Conservation (phyloP, 257 asterid species). For the Ligustrum vulgare region DNA sequence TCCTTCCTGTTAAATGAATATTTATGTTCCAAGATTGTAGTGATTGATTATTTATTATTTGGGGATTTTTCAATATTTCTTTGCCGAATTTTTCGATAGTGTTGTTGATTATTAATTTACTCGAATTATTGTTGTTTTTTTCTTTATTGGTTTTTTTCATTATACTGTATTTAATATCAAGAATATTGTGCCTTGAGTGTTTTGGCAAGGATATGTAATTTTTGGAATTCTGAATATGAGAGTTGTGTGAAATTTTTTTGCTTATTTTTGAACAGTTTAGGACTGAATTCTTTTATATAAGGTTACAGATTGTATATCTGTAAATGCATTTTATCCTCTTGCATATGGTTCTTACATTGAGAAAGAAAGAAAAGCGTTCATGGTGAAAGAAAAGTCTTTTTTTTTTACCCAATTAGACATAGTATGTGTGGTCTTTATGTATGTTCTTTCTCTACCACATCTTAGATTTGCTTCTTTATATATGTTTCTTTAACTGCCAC, state of each 20-base stretch:
- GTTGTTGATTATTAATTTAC: background rate
- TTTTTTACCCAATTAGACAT: background rate
- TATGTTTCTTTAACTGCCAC: background rate
- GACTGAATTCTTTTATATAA: background rate
- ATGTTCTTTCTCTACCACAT: background rate
- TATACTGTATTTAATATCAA: background rate
- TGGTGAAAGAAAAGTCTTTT: background rate
- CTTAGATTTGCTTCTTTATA: too few species aligned
- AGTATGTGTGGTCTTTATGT: background rate
- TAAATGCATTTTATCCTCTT: background rate
- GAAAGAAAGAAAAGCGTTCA: background rate
- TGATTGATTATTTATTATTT: background rate
- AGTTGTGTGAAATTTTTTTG: background rate
- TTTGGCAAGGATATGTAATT: background rate
- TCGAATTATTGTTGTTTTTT: background rate
- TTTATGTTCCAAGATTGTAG: slow-evolving; percentile 1
- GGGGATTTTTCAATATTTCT: background rate
- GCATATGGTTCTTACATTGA: background rate
- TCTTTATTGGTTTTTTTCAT: background rate
- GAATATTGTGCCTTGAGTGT: background rate
- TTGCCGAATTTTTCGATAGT: background rate
- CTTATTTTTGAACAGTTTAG: background rate
- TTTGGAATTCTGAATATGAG: background rate
- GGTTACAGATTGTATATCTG: background rate
- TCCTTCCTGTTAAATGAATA: background rate